Conservation (phyloP, 371 early-diverging fungal species). For the Lichtheimia ramosa region DNA sequence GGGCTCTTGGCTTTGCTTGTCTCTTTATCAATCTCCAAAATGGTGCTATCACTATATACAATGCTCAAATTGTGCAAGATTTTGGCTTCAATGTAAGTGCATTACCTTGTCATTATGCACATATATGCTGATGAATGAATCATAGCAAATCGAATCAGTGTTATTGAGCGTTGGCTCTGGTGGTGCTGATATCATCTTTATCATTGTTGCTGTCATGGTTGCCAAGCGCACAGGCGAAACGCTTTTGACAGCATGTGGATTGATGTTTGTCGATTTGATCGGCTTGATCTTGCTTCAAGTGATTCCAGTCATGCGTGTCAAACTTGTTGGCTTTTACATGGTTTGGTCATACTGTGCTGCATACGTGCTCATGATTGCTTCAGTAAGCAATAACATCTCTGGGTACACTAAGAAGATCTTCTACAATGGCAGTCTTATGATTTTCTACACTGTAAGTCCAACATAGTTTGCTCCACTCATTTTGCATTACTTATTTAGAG, state of each 20-base stretch:
- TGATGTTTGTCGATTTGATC: conserved; percentile 28
- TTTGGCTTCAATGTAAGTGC: conserved; percentile 40
- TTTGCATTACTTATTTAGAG: background rate
- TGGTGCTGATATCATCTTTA: conserved; percentile 28
- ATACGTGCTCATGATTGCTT: conserved; percentile 28
- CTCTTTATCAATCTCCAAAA: conserved; percentile 34
- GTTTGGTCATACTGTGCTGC: conserved; percentile 24
- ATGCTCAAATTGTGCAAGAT: conserved; percentile 24
- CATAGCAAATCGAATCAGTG: conserved; percentile 28
- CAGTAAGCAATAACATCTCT: conserved; percentile 17
- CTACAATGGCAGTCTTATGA: conserved; percentile 28
- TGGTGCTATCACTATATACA: conserved; percentile 39
- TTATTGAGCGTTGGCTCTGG: conserved; percentile 32
- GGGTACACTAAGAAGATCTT: conserved; percentile 31
- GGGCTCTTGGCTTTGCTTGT: conserved; percentile 29
- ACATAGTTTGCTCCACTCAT: background rate
- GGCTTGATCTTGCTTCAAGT: conserved; percentile 31
- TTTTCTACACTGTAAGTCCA: conserved; percentile 21
- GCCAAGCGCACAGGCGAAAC: conserved; percentile 20
- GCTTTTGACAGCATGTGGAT: conserved; percentile 20
- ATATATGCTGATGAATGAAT: background rate
- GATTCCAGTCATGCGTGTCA: conserved; percentile 26
- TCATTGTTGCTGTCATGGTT: conserved; percentile 17
- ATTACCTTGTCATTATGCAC: background rate
- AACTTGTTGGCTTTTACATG: conserved; percentile 32